Evolutionary conservation across 768 basidiomycete genomes (phyloP).

Genomic region (Serendipita sp.): DNA sequence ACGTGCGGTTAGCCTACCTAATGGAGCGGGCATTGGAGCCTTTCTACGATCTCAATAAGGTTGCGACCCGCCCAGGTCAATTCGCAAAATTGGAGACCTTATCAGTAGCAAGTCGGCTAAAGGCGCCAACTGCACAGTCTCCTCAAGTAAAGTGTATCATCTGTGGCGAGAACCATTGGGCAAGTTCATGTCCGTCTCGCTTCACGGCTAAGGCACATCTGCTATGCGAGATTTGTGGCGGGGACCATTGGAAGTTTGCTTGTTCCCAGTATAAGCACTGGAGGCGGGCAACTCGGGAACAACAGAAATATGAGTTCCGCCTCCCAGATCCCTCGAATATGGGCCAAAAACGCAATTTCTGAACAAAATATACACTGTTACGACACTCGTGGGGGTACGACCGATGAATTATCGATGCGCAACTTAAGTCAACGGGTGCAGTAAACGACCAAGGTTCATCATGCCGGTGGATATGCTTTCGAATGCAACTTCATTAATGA

Average conservation of each 20-base stretch:
- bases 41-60: background rate
- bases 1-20: slow-evolving; percentile 32
- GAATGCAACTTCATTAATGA: background rate
- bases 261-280: background rate
- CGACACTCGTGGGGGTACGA: too few species aligned
- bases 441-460: background rate
- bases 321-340: too few species aligned
- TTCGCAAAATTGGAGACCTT: background rate
- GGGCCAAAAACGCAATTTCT: too few species aligned
- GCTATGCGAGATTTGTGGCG: background rate
- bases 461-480: background rate
- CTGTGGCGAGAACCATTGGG: background rate
- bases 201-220: background rate
- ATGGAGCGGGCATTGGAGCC: slow-evolving; percentile 20
- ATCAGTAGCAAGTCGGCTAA: background rate
- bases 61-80: background rate
- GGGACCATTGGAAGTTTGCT: slow-evolving; percentile 5
- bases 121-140: background rate
- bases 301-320: too few species aligned
- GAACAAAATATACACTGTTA: too few species aligned
- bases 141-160: background rate
- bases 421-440: background rate
- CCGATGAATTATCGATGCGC: too few species aligned
- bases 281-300: background rate
- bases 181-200: background rate